Percentiles rank a stretch among this genome's conserved stretches.
Evolutionary conservation across 257 asterid genomes (phyloP).

Genomic region (Primulina eburnea): DNA sequence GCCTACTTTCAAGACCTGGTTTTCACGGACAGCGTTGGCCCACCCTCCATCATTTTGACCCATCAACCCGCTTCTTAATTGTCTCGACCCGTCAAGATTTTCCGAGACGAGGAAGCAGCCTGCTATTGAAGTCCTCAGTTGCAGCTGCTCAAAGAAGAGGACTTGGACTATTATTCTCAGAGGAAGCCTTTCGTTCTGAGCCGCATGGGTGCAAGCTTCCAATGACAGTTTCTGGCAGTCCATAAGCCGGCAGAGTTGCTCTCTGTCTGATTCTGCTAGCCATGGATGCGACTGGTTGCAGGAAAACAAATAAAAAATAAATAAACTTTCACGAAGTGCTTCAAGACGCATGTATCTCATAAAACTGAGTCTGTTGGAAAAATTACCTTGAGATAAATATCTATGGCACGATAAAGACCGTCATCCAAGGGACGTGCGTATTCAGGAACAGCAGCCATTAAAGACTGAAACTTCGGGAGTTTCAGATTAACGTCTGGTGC

Average conservation of each 20-base stretch:
- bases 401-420: slow-evolving; percentile 94
- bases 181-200: slow-evolving; percentile 91
- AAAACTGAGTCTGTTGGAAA: slow-evolving; percentile 4
- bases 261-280: slow-evolving; percentile 82
- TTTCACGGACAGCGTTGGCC: slow-evolving; percentile 79
- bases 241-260: slow-evolving; percentile 85
- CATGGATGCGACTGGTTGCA: slow-evolving; percentile 88
- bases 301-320: slow-evolving; percentile 1
- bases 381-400: slow-evolving; percentile 83
- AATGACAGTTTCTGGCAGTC: slow-evolving; percentile 98
- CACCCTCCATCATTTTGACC: slow-evolving; percentile 67
- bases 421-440: slow-evolving; percentile 93
- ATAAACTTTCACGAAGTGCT: background rate
- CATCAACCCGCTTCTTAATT: slow-evolving; percentile 71
- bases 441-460: slow-evolving; percentile 89
- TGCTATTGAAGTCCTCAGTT: slow-evolving; percentile 83
- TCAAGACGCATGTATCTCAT: background rate
- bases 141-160: slow-evolving; percentile 97
- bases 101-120: slow-evolving; percentile 95
- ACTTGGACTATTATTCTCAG: slow-evolving; percentile 83
- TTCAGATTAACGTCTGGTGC: slow-evolving; percentile 91
- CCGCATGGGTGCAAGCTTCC: slow-evolving; percentile 98
- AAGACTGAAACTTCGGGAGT: slow-evolving; percentile 80
- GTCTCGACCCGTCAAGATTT: slow-evolving; percentile 88
- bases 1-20: slow-evolving; percentile 94